Evolutionary conservation across 805 yeast species (phyloP).

Genomic region (Yamadazyma laniorum): DNA sequence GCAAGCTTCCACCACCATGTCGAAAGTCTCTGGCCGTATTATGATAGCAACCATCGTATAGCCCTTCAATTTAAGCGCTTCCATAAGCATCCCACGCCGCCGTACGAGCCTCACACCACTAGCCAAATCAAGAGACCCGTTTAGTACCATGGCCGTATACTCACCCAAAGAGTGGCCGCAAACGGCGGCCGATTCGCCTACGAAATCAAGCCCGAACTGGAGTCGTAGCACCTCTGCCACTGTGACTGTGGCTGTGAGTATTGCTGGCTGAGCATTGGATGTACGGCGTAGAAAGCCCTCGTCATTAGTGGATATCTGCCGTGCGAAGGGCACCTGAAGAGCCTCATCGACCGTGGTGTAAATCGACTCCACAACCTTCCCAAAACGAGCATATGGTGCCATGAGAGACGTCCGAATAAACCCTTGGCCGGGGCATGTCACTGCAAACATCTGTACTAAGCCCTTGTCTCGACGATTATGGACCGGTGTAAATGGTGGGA

Average conservation of each 20-base stretch:
- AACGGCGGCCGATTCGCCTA: conserved; percentile 18
- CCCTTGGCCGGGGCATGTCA: conserved; percentile 40
- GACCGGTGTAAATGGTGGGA: no score
- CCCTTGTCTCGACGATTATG: no score
- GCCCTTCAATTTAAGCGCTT: conserved; percentile 13
- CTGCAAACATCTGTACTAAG: conserved; percentile 20
- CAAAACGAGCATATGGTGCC: conserved; percentile 16
- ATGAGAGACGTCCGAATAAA: conserved; percentile 21
- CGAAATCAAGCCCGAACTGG: conserved; percentile 19
- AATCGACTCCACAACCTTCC: conserved; percentile 11
- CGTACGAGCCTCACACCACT: conserved; percentile 44
- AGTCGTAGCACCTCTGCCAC: conserved; percentile 21
- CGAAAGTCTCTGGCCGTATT: conserved; percentile 23
- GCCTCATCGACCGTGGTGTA: conserved; percentile 22
- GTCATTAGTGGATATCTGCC: conserved; percentile 15
- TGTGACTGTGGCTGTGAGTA: conserved; percentile 41
- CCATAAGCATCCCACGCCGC: conserved; percentile 46
- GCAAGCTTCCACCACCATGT: conserved; percentile 19
- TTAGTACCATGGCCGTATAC: conserved; percentile 41
- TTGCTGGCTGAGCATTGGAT: conserved; percentile 54
- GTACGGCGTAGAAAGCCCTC: conserved; percentile 30
- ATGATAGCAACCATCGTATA: conserved; percentile 38
- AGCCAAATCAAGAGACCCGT: conserved; percentile 32
- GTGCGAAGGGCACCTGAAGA: conserved; percentile 21
- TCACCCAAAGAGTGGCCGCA: conserved; percentile 56